Conservation (phyloP, 805 yeast genomes). For the Saturnispora dispora region DNA sequence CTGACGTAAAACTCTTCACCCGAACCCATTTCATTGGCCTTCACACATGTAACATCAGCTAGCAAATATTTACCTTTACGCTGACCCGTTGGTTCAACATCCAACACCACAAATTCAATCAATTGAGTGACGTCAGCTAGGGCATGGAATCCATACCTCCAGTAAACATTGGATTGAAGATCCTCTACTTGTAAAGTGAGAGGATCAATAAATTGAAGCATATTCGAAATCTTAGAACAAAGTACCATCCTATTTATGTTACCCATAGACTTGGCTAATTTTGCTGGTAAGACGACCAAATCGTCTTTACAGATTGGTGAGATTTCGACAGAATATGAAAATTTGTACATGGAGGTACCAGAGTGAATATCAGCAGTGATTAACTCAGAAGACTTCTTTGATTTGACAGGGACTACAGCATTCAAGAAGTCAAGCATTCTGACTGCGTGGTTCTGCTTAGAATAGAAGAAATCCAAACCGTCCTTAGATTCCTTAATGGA, state of each 20-base stretch:
- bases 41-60: constrained; percentile 88
- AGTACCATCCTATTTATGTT: constrained; percentile 72
- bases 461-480: constrained; percentile 90
- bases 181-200: constrained; percentile 71
- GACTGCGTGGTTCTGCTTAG: constrained; percentile 81
- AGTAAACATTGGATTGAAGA: constrained; percentile 58
- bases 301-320: constrained; percentile 97
- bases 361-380: constrained; percentile 89
- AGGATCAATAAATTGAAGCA: constrained; percentile 83
- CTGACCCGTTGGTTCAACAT: constrained; percentile 85
- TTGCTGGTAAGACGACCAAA: constrained; percentile 82
- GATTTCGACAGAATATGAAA: constrained; percentile 85
- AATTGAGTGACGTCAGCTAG: constrained; percentile 69
- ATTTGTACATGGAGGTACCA: constrained; percentile 80
- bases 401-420: constrained; percentile 76
- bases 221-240: constrained; percentile 76
- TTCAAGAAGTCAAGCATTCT: constrained; percentile 87
- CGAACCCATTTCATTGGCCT: constrained; percentile 86
- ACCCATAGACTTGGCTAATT: constrained; percentile 75
- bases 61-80: constrained; percentile 68
- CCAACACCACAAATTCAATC: constrained; percentile 81
- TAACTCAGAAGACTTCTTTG: constrained; percentile 82
- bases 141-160: constrained; percentile 75
- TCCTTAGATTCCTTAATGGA: constrained; percentile 88
- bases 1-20: constrained; percentile 65